phyloP scores from a whole-genome alignment of 495 filamentous ascomycete species.

The Aspergillus steynii region DNA sequence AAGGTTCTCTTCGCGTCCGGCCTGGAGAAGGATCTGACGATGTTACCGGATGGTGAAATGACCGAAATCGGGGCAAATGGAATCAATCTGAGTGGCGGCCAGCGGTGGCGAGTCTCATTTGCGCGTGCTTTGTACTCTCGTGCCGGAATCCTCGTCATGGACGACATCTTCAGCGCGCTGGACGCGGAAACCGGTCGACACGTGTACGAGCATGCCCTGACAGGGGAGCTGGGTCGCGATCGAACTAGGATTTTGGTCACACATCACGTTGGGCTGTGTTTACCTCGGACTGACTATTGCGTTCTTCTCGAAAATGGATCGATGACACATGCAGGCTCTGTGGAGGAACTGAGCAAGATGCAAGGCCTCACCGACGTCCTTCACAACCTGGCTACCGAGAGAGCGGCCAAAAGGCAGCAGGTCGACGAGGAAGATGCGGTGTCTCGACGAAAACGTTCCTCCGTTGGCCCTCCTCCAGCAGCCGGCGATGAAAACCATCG shows the following conservation, averaged over 20 bases:
- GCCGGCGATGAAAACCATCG: constrained; percentile 37
- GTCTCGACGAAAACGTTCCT: constrained; percentile 15
- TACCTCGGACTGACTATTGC: constrained; percentile 66
- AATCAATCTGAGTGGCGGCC: constrained; percentile 77
- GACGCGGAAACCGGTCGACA: constrained; percentile 71
- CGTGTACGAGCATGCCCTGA: constrained; percentile 71
- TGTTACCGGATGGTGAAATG: constrained; percentile 67
- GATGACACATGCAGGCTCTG: constrained; percentile 57
- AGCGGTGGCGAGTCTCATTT: constrained; percentile 76
- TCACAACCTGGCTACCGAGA: constrained; percentile 45
- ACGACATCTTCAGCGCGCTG: constrained; percentile 73
- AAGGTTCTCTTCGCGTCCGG: constrained; percentile 66
- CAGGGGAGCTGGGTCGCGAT: constrained; percentile 63
- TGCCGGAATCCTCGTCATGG: constrained; percentile 72
- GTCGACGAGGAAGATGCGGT: constrained; percentile 4
- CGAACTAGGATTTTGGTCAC: constrained; percentile 76
- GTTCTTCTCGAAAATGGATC: constrained; percentile 66
- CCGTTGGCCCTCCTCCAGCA: constrained; percentile 10
- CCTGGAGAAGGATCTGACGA: constrained; percentile 68
- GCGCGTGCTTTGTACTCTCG: constrained; percentile 77
- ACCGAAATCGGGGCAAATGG: constrained; percentile 80
- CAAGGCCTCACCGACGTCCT: constrained; percentile 61
- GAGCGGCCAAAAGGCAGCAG: constrained; percentile 25
- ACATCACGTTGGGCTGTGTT: constrained; percentile 72
- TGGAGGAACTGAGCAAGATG: constrained; percentile 38